Evolutionary conservation across 1,139 yeast species (phyloP), one percentile per base, ranked within the genome.

Genomic region (Lipomyces yarrowii): DNA sequence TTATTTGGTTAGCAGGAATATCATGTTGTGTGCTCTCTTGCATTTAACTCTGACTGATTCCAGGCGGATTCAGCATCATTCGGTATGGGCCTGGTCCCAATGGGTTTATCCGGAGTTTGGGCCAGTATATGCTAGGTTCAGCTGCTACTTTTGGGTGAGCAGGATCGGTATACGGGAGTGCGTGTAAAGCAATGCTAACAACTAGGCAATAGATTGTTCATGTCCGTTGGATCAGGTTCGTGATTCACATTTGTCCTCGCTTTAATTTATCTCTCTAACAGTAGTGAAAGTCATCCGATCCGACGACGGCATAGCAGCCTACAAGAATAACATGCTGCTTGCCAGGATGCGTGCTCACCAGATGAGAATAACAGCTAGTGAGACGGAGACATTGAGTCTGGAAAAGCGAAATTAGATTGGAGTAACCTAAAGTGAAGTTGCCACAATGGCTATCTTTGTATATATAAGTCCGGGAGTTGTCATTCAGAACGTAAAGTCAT

Each of bases 71-170:
- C 75, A 89, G 98, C 68, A 90, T 96, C 70, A 80, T 91, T 73
- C 96, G 93, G 68, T 88, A 90, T 72, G 99, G 99, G 18, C 93
- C 97, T 21, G 99, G 99, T n/a, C 98, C 99, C 63, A 90, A 91
- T 75, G 99, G 99, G 65, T 91, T 91, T 68, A 89, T 94, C 88
- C 88, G 97, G 81, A 93, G 98, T 6, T 82, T 96, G 75, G 99
- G 99, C 64, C 97, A 93, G 80, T 94, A 92, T 79, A 93, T 96
- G 80, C 88, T 91, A 78, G 98, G 98, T 63, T 91, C 98, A 5
- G 98, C 96, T 15, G 98, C 96, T 61, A 94, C 98, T 15, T 94
- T 96, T 78, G 97, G 97, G 75, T 75, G 60, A 63, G 75, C 72
- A n/a, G 6, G 23, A 8, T 37, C 39, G 15, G 62, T 52, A 23